phyloP scores from a whole-genome alignment of 352 stramenopile species.

The Globisporangium solare region DNA sequence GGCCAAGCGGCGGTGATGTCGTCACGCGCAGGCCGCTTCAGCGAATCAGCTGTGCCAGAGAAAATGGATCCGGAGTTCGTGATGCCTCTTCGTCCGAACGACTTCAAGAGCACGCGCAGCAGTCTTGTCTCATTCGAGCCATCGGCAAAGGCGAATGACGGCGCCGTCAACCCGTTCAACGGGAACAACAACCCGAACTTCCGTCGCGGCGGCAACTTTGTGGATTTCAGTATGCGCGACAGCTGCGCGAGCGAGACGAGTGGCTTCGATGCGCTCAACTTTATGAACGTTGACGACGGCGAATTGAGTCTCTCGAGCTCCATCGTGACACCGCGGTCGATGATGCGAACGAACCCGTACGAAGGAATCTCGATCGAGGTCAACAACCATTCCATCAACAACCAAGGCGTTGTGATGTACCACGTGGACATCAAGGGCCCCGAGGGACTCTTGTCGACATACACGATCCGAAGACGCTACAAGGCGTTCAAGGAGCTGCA shows the following conservation, averaged over 20 bases:
- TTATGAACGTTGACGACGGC: conserved; percentile 38
- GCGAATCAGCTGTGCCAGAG: conserved; percentile 17
- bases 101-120: conserved; percentile 42
- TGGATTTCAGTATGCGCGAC: conserved; percentile 26
- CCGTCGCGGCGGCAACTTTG: conserved; percentile 18
- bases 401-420: conserved; percentile 75
- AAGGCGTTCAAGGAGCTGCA: conserved; percentile 78
- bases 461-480: conserved; percentile 82
- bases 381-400: conserved; percentile 50
- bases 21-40: conserved; percentile 10
- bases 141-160: conserved; percentile 20
- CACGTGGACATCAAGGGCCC: conserved; percentile 84
- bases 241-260: conserved; percentile 53
- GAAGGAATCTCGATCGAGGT: conserved; percentile 54
- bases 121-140: conserved; percentile 50
- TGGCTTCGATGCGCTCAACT: conserved; percentile 56
- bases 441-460: conserved; percentile 68
- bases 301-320: conserved; percentile 17
- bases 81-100: conserved; percentile 20
- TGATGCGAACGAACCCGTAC: conserved; percentile 45
- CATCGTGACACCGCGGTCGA: conserved; percentile 25
- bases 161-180: conserved; percentile 2
- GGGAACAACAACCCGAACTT: conserved; percentile 13
- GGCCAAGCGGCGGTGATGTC: neutral
- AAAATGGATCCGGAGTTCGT: conserved; percentile 39